Base-by-base conservation (phyloP, 2,329 filamentous ascomycete species). In the Macrophomina pseudophaseolina region DNA sequence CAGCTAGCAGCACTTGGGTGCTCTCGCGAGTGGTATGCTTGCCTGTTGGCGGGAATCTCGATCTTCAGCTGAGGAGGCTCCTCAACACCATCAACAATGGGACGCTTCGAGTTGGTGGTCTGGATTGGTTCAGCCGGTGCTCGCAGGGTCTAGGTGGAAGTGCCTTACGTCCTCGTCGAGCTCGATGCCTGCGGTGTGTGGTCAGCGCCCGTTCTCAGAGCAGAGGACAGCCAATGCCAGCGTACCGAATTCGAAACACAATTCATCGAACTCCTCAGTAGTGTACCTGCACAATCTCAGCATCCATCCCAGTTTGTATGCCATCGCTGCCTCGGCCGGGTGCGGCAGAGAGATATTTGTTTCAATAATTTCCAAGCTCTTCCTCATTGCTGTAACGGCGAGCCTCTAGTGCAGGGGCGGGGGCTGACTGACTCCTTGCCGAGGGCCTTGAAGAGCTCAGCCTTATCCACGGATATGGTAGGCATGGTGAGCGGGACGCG, bases 391-490 rank as follows among this genome's bases (percentile, higher is more conserved):
- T 30, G 35, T 42, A 28, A 12, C n/a, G 40, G 23, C 7, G 51
- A n/a, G 44, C 7, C 5, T 49, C 42, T 12, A 30, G 18, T n/a
- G n/a, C 30, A 12, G 28, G 14, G 38, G 38, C 66, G 62, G 68
- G 23, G 44, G 67, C 32, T 48, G 35, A 80, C 86, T 80, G 87
- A 97, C 88, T 95, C 90, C 82, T 90, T 90, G 76, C 93, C 94
- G 68, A 99, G 87, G 78, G 92, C 93, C 83, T 96, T 90, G 86
- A 91, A 98, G 78, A 99, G 92, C 77, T 90, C 92, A 75, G 93
- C 94, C 85, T 98, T 99, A 85, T 98, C 92, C 74, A 98, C 94
- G 73, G 90, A 87, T 74, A 99, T 97, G 78, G 95, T 99, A 82
- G 95, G 95, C 95, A 97, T 97, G 69, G 79, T 88, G 80, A 77